Conservation (phyloP, 2,329 filamentous ascomycete species). For the Metarhizium brunneum region DNA sequence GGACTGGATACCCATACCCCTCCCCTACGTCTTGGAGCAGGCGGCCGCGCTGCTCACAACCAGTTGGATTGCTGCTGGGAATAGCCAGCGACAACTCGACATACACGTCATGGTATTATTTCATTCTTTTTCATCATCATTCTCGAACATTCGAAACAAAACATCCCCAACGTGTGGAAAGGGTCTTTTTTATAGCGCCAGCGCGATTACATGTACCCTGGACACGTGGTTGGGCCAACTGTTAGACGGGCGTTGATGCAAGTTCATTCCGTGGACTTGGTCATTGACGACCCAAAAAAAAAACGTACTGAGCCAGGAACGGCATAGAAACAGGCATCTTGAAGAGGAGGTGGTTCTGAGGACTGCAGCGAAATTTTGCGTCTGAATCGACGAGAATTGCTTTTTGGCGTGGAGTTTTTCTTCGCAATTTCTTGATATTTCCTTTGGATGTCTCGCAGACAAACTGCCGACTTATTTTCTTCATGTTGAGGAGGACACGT, state of each 20-base stretch:
- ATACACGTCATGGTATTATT: not conserved
- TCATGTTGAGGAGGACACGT: not conserved
- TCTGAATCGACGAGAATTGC: not conserved
- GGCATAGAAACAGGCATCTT: not conserved
- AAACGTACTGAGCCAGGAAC: not conserved
- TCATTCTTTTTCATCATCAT: too few relatives aligned
- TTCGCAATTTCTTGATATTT: not conserved
- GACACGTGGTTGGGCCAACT: not conserved
- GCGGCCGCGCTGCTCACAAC: not conserved
- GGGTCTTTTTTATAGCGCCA: not conserved
- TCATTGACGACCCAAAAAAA: not conserved
- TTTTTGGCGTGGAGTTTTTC: not conserved
- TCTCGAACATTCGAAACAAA: too few relatives aligned
- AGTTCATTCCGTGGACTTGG: too few relatives aligned
- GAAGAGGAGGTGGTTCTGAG: not conserved
- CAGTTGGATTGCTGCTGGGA: not conserved
- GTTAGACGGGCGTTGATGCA: not conserved
- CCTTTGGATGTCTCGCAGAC: not conserved
- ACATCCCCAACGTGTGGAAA: not conserved
- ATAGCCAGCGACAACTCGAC: not conserved
- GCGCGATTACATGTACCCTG: not conserved
- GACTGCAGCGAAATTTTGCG: not conserved
- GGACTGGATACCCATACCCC: constrained; percentile 4
- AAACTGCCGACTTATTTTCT: not conserved
- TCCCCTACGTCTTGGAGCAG: not conserved